Conservation (phyloP, 2,329 filamentous ascomycete species). For the Ascochyta koolunga region DNA sequence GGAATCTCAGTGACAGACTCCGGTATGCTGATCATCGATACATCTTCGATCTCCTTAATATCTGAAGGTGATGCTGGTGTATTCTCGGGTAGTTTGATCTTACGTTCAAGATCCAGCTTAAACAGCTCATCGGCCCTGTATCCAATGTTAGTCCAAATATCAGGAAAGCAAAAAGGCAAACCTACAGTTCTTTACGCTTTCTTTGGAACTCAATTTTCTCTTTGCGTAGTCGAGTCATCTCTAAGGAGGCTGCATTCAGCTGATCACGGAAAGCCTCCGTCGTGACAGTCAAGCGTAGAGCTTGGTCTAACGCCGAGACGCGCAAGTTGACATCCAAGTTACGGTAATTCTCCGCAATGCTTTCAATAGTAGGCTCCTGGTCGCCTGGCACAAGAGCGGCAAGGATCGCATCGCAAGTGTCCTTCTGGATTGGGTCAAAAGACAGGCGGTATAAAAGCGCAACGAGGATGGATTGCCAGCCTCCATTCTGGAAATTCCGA, state of each 20-base stretch:
- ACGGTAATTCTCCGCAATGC: conserved; percentile 73
- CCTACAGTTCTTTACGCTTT: conserved; percentile 68
- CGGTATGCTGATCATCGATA: conserved; percentile 56
- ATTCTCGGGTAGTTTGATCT: conserved; percentile 75
- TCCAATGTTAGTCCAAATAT: conserved; percentile 9
- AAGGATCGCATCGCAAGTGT: conserved; percentile 79
- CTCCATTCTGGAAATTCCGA: conserved; percentile 84
- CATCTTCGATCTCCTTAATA: conserved; percentile 59
- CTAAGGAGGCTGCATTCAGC: conserved; percentile 88
- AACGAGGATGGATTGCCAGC: conserved; percentile 89
- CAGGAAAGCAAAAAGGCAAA: conserved; percentile 19
- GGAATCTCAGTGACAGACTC: conserved; percentile 69
- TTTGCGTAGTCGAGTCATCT: conserved; percentile 94
- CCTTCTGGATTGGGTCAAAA: conserved; percentile 71
- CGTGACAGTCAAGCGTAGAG: conserved; percentile 83
- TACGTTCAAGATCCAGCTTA: conserved; percentile 73
- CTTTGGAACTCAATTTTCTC: conserved; percentile 94
- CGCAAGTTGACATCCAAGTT: conserved; percentile 82
- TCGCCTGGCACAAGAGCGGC: conserved; percentile 80
- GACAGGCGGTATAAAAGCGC: conserved; percentile 86
- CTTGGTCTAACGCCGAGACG: conserved; percentile 78
- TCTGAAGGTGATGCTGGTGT: conserved; percentile 66
- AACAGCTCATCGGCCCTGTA: conserved; percentile 72
- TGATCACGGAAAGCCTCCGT: conserved; percentile 87
- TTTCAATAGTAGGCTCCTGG: conserved; percentile 75